Evolutionary conservation across 78 protist genomes (phyloP), one percentile per base, ranked within the genome.

Genomic region (Dictyostelium citrinum): DNA sequence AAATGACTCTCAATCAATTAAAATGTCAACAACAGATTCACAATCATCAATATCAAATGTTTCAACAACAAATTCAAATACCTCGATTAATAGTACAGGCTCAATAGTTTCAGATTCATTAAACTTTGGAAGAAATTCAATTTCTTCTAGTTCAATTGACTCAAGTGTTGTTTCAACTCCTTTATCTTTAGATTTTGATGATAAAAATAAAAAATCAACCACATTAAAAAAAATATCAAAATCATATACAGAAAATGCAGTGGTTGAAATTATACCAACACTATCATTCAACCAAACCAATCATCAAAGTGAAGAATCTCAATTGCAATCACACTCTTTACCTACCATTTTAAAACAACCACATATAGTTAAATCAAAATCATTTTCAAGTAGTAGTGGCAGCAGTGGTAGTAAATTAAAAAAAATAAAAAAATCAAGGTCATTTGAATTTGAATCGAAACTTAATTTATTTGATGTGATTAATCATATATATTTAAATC

Each of bases 401-500:
- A 58, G 8, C 22, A 22, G 24, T 20, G 24, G 9, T 24, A 10
- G n/a, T 24, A 60, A 60, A 60, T 6, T 60, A 2, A 22, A 24
- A 60, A 60, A 60, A 60, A 24, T 24, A 1, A 60, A 22, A 60
- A 60, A 24, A 60, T 60, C 70, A 60, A 60, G 70, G 24, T 60
- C 70, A 60, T 24, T 24, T 24, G 24, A 22, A 60, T 7, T 60
- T 24, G 70, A 70, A 24, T 27, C 45, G 12, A 22, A 83, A 22
- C 14, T 85, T 11, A 85, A 85, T 61, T n/a, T 85, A 77, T 85
- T 85, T 51, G 92, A 85, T 43, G 7, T 85, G 1, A 77, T 85
- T 24, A 85, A 85, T 85, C 83, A 85, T 29, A 45, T 77, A 27
- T 85, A 85, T 76, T 27, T 85, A 17, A 37, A 60, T 6, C 33